A percentile compares a stretch with the other conserved stretches of the same genome.
phyloP scores from a whole-genome alignment of 139 green algal genomes.

The Chlamydomonas sphaeroides region DNA sequence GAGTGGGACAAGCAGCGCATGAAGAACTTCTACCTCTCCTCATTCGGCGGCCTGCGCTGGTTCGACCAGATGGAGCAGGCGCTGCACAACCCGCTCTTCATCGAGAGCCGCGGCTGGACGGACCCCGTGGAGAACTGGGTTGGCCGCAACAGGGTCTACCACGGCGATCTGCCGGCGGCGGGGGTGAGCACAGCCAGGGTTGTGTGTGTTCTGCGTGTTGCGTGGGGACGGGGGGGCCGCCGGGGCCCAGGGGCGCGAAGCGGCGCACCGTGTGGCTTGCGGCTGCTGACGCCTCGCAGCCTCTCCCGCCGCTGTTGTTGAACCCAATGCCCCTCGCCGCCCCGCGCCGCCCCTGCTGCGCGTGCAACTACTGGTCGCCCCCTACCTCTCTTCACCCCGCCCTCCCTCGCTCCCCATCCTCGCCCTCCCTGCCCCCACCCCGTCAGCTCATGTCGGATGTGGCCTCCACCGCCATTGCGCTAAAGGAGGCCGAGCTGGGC shows the following conservation, averaged over 20 bases:
- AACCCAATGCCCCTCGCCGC: too few relatives aligned
- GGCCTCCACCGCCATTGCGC: neutral
- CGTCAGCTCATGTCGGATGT: constrained; percentile 11
- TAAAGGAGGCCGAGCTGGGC: constrained; percentile 26
- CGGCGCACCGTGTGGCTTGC: too few relatives aligned
- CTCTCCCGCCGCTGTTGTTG: too few relatives aligned
- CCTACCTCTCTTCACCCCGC: too few relatives aligned
- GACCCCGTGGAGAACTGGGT: constrained; percentile 66
- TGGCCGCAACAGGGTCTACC: constrained; percentile 56
- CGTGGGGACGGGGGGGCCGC: neutral
- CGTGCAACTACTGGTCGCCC: too few relatives aligned
- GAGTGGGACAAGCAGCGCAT: constrained; percentile 75
- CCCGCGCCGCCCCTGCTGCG: too few relatives aligned
- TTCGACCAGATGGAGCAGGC: constrained; percentile 42
- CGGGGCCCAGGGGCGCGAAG: too few relatives aligned
- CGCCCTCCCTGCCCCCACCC: too few relatives aligned
- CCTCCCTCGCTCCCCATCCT: too few relatives aligned
- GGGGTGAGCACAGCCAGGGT: neutral
- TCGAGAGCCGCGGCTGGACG: constrained; percentile 64
- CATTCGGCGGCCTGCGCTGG: constrained; percentile 35
- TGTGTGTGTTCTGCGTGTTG: neutral
- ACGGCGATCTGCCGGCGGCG: neutral
- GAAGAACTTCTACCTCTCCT: constrained; percentile 52
- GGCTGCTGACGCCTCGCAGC: too few relatives aligned
- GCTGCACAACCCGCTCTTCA: constrained; percentile 73